A percentile compares a stretch with the other conserved stretches of the same genome.
phyloP scores from a whole-genome alignment of 169 alveolate species.

The Eimeria sp. region DNA sequence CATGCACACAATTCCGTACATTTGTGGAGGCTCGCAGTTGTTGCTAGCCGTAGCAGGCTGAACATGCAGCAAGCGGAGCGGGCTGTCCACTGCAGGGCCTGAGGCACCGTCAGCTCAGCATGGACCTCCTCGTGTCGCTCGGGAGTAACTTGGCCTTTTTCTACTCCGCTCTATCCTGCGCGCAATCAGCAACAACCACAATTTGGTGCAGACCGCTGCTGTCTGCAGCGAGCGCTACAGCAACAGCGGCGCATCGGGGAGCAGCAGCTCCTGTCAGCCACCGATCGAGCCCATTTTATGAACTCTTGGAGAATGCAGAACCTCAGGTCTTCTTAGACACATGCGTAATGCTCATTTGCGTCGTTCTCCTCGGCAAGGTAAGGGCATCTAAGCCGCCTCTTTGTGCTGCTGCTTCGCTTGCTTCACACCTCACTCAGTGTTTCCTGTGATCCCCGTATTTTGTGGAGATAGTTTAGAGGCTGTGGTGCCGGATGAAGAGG shows the following conservation, averaged over 20 bases:
- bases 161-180: conserved; percentile 70
- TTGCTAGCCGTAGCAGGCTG: not conserved
- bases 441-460: not conserved
- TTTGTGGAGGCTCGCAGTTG: not conserved
- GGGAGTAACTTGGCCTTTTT: conserved; percentile 66
- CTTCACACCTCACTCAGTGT: not conserved
- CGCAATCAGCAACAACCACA: conserved; percentile 48
- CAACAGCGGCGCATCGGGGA: not conserved
- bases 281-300: conserved; percentile 12
- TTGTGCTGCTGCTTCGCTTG: not conserved
- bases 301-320: conserved; percentile 15
- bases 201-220: conserved; percentile 59
- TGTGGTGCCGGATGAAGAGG: not conserved
- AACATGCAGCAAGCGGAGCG: not conserved
- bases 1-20: not conserved
- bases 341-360: conserved; percentile 70
- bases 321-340: conserved; percentile 69
- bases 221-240: conserved; percentile 9
- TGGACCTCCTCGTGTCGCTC: conserved; percentile 77
- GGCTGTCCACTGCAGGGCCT: conserved; percentile 63
- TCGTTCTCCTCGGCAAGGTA: conserved; percentile 72
- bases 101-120: conserved; percentile 47
- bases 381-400: not conserved
- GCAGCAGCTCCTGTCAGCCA: not conserved
- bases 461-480: not conserved